Evolutionary conservation across 1,139 yeast species (phyloP), one percentile per base, ranked within the genome.

Genomic region (Saccharomyces hybrid): DNA sequence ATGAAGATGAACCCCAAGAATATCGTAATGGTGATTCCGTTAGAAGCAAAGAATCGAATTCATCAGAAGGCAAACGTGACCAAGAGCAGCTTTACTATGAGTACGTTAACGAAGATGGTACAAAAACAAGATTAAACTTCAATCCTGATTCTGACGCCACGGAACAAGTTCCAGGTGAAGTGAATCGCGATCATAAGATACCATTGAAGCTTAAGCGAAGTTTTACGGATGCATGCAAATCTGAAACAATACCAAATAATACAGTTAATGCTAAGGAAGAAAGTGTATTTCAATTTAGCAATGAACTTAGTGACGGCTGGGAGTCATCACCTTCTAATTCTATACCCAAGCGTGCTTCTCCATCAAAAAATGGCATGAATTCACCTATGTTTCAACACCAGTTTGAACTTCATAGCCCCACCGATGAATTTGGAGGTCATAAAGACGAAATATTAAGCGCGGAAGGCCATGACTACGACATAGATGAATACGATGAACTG

Each of bases 41-140:
- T 3, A 38, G 19, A 11, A 38, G 13, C 8, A 19, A 19, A 16
- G 23, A 16, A 11, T 19, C 25, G 11, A 25, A 16, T 2, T 13
- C 49, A 46, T 65, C 53, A 55, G 63, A 53, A 54, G 67, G 61
- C 50, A 58, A 51, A 47, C 67, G 60, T 32, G 59, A 59, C 16
- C 66, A 67, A n/a, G 57, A 60, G n/a, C 25, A 38, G 13, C 25
- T 38, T 16, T 65, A 73, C 54, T 70, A 71, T 56, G 74, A 73
- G 38, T 76, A 73, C 51, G 77, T 72, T n/a, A 75, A 72, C 28
- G 75, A 73, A 16, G 73, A 70, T 32, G 75, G 74, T 23, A 64
- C 58, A 32, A 68, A 57, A 44, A 59, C 64, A 3, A 52, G 59
- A 44, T 28, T 61, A 14, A 60, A 63, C 29, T 44, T 58, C 16